These are phyloP conservation scores for Mortierella sp. DNA, from an alignment of 371 early-diverging fungal genomes.

Conservation along the genomic window DNA sequence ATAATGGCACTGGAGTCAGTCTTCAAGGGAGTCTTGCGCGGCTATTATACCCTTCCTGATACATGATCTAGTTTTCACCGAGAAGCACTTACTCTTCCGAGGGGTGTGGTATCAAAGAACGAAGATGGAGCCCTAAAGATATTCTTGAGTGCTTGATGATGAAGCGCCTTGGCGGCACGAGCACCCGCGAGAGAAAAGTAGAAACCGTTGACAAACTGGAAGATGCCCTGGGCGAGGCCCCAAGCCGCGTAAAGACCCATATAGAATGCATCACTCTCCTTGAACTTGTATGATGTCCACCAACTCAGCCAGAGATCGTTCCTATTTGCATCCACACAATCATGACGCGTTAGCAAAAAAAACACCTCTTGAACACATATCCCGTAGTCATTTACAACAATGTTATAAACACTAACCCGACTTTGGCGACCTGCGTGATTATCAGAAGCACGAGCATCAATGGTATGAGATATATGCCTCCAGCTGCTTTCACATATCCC, in stretches of 20 bases:
- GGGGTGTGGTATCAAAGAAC: conserved; percentile 89
- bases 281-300: conserved; percentile 39
- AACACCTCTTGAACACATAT: too few relatives aligned
- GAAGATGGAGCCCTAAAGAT: conserved; percentile 77
- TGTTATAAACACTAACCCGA: conserved; percentile 31
- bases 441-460: conserved; percentile 22
- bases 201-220: conserved; percentile 55
- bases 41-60: too few relatives aligned
- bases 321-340: too few relatives aligned
- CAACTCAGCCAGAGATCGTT: conserved; percentile 56
- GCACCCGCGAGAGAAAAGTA: conserved; percentile 49
- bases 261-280: conserved; percentile 27
- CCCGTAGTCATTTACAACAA: too few relatives aligned
- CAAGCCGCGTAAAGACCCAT: conserved; percentile 57
- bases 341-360: too few relatives aligned
- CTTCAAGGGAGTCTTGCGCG: too few relatives aligned
- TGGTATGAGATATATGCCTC: conserved; percentile 35
- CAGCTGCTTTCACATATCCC: conserved; percentile 47
- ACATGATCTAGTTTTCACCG: too few relatives aligned
- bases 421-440: conserved; percentile 47
- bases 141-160: conserved; percentile 53
- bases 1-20: too few relatives aligned
- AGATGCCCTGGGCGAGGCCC: conserved; percentile 51
- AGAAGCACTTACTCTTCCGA: conserved; percentile 60
- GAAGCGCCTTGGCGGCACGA: conserved; percentile 32